Conservation (phyloP, 345 rosid species). For the Tarenaya hassleriana region DNA sequence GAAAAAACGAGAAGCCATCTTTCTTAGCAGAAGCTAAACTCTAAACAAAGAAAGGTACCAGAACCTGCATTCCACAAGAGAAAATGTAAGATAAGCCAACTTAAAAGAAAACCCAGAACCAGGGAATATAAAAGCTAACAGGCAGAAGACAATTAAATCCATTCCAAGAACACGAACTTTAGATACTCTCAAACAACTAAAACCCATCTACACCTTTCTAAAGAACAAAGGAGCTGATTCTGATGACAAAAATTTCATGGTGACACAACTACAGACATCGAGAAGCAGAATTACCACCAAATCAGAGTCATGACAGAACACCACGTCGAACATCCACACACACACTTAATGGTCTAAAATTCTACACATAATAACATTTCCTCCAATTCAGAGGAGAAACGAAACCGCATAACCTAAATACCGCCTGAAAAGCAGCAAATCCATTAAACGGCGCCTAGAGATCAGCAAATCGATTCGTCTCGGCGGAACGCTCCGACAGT, state of each 20-base stretch:
- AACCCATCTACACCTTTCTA: background rate
- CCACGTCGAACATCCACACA: background rate
- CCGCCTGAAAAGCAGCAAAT: too few species aligned
- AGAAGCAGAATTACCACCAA: background rate
- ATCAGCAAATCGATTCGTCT: too few species aligned
- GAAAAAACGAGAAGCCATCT: conserved; percentile 63
- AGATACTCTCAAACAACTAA: background rate
- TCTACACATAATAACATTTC: background rate
- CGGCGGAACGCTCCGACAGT: too few species aligned
- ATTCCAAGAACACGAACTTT: background rate
- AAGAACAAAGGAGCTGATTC: background rate
- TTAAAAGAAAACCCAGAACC: background rate
- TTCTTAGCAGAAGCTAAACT: conserved; percentile 12
- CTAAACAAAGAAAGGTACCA: conserved; percentile 4
- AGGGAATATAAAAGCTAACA: background rate
- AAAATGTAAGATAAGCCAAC: conserved; percentile 1
- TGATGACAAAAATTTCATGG: background rate
- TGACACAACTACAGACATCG: background rate
- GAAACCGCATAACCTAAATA: too few species aligned
- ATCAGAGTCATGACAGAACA: background rate
- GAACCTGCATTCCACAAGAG: conserved; percentile 14
- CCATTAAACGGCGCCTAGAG: too few species aligned
- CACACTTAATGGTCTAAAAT: background rate
- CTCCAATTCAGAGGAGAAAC: background rate
- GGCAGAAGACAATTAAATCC: background rate